Conservation (phyloP, 208 protist species). For the Endotrypanum monterogeii region DNA sequence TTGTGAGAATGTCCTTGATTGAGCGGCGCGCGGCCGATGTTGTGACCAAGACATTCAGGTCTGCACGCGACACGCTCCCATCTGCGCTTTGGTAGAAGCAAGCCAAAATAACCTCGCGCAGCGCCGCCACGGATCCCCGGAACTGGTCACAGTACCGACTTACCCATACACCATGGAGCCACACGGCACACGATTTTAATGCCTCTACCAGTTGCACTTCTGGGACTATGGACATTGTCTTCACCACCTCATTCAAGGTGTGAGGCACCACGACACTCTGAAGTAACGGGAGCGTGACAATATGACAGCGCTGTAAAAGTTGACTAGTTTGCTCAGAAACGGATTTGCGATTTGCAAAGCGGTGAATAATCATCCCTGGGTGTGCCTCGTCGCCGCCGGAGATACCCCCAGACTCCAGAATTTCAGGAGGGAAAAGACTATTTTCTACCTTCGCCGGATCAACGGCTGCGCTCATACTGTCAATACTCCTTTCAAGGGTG, state of each 20-base stretch:
- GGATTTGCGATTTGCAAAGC: constrained; percentile 52
- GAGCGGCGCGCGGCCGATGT: constrained; percentile 36
- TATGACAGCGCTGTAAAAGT: constrained; percentile 67
- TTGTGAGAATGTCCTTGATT: constrained; percentile 72
- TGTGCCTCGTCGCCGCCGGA: constrained; percentile 59
- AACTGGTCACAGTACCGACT: constrained; percentile 50
- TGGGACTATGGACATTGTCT: constrained; percentile 18
- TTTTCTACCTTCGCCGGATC: constrained; percentile 40
- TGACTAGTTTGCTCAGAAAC: constrained; percentile 58
- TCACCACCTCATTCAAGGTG: constrained; percentile 33
- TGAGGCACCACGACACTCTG: constrained; percentile 12
- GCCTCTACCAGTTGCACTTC: constrained; percentile 48
- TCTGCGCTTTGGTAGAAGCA: constrained; percentile 69
- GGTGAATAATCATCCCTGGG: constrained; percentile 51
- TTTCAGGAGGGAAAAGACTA: constrained; percentile 80
- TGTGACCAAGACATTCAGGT: constrained; percentile 63
- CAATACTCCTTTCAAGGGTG: constrained; percentile 34
- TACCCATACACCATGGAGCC: constrained; percentile 89
- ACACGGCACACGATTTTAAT: constrained; percentile 54
- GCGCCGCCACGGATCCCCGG: constrained; percentile 60
- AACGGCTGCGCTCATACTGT: neutral
- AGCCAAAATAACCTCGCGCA: constrained; percentile 74
- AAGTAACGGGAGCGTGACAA: constrained; percentile 51
- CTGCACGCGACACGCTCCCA: constrained; percentile 44
- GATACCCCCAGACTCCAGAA: constrained; percentile 76